Base-by-base conservation (phyloP, 106 monocot species). In the Acorus gramineus region DNA sequence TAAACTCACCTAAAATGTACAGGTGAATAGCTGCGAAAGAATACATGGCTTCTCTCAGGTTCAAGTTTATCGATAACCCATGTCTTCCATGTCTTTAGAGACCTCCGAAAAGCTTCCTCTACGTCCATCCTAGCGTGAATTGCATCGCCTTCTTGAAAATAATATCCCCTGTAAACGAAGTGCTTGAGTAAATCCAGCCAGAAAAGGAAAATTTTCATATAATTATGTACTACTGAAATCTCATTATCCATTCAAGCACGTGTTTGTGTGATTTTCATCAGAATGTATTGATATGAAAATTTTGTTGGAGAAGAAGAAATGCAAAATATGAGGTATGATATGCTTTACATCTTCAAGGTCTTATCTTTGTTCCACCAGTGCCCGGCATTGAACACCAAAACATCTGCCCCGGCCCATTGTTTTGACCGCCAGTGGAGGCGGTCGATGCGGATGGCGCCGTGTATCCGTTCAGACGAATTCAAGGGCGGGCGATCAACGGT, bases 311-410 rank as follows among this genome's bases (percentile, higher is more conserved):
- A 50, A 0, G 8, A 7, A 42, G 42, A 43, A 49, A 42, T 11
- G 4, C 45, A 46, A 42, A 71, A 42, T 47, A 46, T 44, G 66
- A 28, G 28, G 28, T 28, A 28, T 28, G 28, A 28, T 28, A 28
- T 28, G 28, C 28, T 60, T 5, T 80, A 98, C 96, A 70, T 51
- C 54, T 79, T 79, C 8, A 63, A 2, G 0, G 77, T 98, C 61
- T 98, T 98, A 4, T 83, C 78, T 4, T 55, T 4, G 43, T 66
- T 88, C 96, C 96, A 98, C 96, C 96, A 98, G 63, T 91, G 96
- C 0, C 96, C 96, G 2, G 81, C 80, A 43, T 83, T 88, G 62
- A 98, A 77, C 48, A 98, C 63, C 6, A 87, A 44, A 5, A 91
- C 67, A 47, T 98, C 80, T 0, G 85, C 91, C 1, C 73, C 79